phyloP scores from a whole-genome alignment of 2,329 filamentous ascomycete genomes.

The Clonostachys rosea region DNA sequence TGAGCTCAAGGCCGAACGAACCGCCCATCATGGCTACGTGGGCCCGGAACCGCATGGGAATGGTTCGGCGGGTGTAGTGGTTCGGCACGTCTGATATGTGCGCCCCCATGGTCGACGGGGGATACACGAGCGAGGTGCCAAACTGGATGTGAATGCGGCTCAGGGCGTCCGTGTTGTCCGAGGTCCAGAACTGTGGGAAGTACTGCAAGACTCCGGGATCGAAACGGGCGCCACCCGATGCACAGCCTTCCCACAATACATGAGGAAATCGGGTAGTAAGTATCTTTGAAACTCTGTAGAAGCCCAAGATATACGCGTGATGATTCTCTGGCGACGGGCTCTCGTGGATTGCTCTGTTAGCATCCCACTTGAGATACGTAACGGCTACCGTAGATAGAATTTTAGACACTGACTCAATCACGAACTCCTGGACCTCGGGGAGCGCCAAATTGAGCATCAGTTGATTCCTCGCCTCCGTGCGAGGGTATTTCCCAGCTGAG shows the following conservation, averaged over 20 bases:
- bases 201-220: conserved; percentile 60
- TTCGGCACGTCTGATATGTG: conserved; percentile 60
- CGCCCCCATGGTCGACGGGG: conserved; percentile 59
- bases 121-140: conserved; percentile 59
- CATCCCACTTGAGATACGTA: conserved; percentile 64
- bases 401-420: conserved; percentile 49
- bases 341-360: conserved; percentile 62
- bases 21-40: conserved; percentile 68
- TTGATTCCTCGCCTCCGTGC: conserved; percentile 51
- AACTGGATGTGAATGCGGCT: conserved; percentile 59
- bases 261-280: conserved; percentile 56
- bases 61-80: conserved; percentile 47
- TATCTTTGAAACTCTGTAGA: conserved; percentile 58
- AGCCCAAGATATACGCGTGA: conserved; percentile 58
- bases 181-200: conserved; percentile 63
- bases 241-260: conserved; percentile 63
- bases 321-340: conserved; percentile 44
- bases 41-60: conserved; percentile 54
- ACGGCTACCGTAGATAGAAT: conserved; percentile 47
- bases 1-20: conserved; percentile 60
- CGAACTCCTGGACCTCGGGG: conserved; percentile 57
- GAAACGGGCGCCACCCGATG: conserved; percentile 60
- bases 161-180: conserved; percentile 59
- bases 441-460: conserved; percentile 58
- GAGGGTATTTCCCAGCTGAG: conserved; percentile 49